Evolutionary conservation across 2,329 filamentous ascomycete genomes (phyloP), one percentile per base, ranked within the genome.

Genomic region (Coniella vitis): DNA sequence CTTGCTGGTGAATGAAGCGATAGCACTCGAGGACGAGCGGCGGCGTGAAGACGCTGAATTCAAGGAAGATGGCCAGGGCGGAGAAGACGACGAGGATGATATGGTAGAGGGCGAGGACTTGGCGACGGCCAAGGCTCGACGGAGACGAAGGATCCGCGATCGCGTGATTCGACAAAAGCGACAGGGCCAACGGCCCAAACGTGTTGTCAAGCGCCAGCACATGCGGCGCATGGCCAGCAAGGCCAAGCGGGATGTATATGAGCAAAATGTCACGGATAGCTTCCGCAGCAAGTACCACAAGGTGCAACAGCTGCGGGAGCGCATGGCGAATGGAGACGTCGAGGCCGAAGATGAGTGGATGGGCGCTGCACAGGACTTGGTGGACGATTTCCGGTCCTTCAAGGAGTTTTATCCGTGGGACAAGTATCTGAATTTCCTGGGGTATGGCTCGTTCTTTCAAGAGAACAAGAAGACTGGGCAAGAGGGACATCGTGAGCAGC

Each of bases 1-100:
- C 51, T 82, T 86, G 51, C 78, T 90, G 44, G 81, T 87, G 42
- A 85, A 84, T 31, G 85, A 94, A 62, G 83, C 87, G 8, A 77
- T 91, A 57, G 73, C 79, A 29, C 69, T 90, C 19, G 77, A 78
- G 54, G 75, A 76, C 49, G 68, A 65, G 10, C 68, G 69, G 45
- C 67, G 69, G 17, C 58, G 64, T 2, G 50, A 47, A 16, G 38
- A 47, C 12, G 38, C 38, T 20, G 54, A 56, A 38, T 56, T 54
- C 25, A 34, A 54, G 16, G 57, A 59, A 48, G 56, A 59, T 42
- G 55, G 58, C 40, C 55, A 54, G 48, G 53, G 54, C 52, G 47
- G 53, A 47, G 54, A 59, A 12, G 38, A 21, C 13, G 53, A 55
- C 36, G 57, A 54, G 22, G 35, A 53, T 41, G 55, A 58, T 38